These are phyloP conservation scores for Russula earlei DNA, from an alignment of 768 basidiomycete genomes.

Conservation along the genomic window DNA sequence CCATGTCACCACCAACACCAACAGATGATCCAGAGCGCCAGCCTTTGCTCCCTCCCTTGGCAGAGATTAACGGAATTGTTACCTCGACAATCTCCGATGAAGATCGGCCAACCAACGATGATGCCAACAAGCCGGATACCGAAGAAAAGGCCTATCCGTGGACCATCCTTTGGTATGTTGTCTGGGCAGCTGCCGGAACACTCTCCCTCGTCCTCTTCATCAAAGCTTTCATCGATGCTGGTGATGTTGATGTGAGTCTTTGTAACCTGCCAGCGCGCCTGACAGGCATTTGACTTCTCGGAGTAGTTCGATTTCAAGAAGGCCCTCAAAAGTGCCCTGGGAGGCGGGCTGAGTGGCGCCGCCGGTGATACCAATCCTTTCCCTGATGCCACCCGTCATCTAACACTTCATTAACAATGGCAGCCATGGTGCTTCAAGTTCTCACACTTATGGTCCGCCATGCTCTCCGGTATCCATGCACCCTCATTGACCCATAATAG, in stretches of 20 bases:
- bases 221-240: slow-evolving; percentile 62
- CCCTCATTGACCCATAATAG: slow-evolving; percentile 28
- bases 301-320: slow-evolving; percentile 67
- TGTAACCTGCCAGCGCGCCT: background rate
- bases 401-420: slow-evolving; percentile 1
- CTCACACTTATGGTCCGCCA: slow-evolving; percentile 61
- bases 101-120: background rate
- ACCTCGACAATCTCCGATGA: background rate
- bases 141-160: slow-evolving; percentile 24
- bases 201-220: slow-evolving; percentile 44
- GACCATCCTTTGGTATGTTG: slow-evolving; percentile 26
- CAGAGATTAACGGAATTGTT: background rate
- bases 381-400: background rate
- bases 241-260: slow-evolving; percentile 50
- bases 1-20: slow-evolving; percentile 1
- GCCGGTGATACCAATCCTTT: slow-evolving; percentile 40
- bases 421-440: slow-evolving; percentile 93
- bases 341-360: slow-evolving; percentile 86
- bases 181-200: slow-evolving; percentile 30
- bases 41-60: slow-evolving; percentile 1
- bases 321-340: slow-evolving; percentile 74
- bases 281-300: background rate
- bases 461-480: slow-evolving; percentile 7
- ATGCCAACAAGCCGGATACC: background rate
- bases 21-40: slow-evolving; percentile 4